Percentiles rank a stretch among this genome's conserved stretches.
These are phyloP conservation scores for Neolentinus lepideus DNA, from an alignment of 1,284 basidiomycete genomes.

Conservation along the genomic window DNA sequence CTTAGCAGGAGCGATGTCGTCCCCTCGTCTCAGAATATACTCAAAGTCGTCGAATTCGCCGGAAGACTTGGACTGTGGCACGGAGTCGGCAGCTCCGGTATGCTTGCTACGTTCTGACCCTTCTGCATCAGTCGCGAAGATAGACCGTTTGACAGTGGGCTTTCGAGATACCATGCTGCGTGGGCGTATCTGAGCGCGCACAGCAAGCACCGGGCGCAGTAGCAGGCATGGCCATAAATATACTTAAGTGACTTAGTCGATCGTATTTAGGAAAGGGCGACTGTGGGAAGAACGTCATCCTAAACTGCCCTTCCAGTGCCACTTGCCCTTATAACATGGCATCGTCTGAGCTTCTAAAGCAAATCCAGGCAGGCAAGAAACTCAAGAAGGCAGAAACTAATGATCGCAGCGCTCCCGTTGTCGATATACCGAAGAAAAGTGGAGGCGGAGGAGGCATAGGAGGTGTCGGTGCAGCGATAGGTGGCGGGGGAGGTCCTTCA, in stretches of 20 bases:
- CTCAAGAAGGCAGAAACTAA: slow-evolving; percentile 78
- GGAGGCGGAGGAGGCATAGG: slow-evolving; percentile 33
- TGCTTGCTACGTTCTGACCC: too few relatives aligned
- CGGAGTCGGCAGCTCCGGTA: too few relatives aligned
- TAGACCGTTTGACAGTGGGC: too few relatives aligned
- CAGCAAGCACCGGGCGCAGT: too few relatives aligned
- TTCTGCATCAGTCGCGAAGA: too few relatives aligned
- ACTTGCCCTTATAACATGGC: slow-evolving; percentile 38
- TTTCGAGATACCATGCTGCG: too few relatives aligned
- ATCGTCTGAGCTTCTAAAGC: slow-evolving; percentile 60
- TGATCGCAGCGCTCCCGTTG: slow-evolving; percentile 69
- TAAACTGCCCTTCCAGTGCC: neutral
- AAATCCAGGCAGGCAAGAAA: slow-evolving; percentile 74
- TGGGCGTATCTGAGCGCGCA: too few relatives aligned
- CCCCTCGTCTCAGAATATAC: slow-evolving; percentile 64
- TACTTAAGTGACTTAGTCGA: neutral
- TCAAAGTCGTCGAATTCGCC: slow-evolving; percentile 77
- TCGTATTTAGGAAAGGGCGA: neutral
- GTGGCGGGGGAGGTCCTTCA: slow-evolving; percentile 6
- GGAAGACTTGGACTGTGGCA: too few relatives aligned
- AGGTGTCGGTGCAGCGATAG: slow-evolving; percentile 21
- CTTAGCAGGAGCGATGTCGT: slow-evolving; percentile 51
- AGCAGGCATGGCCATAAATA: too few relatives aligned
- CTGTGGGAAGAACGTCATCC: neutral
- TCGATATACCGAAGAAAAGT: slow-evolving; percentile 47